Base-by-base conservation (phyloP, 2,329 filamentous ascomycete species). In the Penicillium sp. region DNA sequence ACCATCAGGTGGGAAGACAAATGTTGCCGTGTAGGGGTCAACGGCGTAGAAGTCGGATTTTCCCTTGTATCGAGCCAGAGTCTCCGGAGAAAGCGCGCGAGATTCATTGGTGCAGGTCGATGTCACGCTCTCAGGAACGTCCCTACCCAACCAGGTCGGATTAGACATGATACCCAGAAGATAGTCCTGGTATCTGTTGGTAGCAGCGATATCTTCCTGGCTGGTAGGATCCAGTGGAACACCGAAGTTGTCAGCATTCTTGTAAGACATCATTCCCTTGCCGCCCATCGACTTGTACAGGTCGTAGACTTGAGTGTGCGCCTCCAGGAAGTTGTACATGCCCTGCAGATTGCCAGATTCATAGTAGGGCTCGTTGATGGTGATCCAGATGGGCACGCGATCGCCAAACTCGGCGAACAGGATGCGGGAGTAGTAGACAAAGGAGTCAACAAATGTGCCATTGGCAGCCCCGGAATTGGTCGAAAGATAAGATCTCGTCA, bases 321-420 rank as follows among this genome's bases (percentile, higher is more conserved):
- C 53, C 11, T 56, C 37, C 6, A 46, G 26, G 28, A 56, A 33
- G 26, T 56, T 46, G 40, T 56, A 33, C 38, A 45, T 35, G 2
- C 53, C 40, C 19, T 56, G 16, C 2, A 56, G 40, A 48, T 48
- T 48, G 3, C 45, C 45, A n/a, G 45, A 48, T n/a, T 48, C 45
- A 28, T 56, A 46, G 28, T 35, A 56, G 19, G 53, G 53, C 28
- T 56, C 53, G 28, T 56, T 56, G 30, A 56, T 43, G 26, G 53
- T 56, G 7, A 56, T 46, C 53, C 53, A 56, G 42, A 46, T 46
- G n/a, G 53, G 53, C 28, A 56, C 53, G 28, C 53, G 38, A 7
- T 56, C 53, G 28, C 38, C 53, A 11, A 46, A 56, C 14, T 46
- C 22, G 40, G 53, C 30, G 25, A 56, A 46, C 14, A 56, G 10